Base-by-base conservation (phyloP, 1,284 basidiomycete genomes). In the Termitomyces sp. region DNA sequence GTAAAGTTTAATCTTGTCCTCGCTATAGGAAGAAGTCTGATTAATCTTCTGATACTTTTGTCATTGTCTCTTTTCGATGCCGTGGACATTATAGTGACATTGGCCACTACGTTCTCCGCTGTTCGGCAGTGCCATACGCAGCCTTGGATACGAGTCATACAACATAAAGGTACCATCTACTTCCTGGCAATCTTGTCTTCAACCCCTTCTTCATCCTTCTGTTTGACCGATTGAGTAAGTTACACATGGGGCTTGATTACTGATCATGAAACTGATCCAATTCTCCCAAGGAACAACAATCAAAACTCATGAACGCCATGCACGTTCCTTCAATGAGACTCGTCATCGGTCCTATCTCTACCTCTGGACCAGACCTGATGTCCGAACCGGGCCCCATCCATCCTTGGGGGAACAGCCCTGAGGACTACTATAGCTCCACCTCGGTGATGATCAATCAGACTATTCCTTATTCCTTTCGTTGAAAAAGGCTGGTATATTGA, bases 111-210 rank as follows among this genome's bases (percentile, higher is more conserved):
- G 0, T 28, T 59, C 9, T 12, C 49, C 10, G 50, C 59, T 15
- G 43, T 56, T 21, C 53, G 52, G 34, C 45, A 49, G 9, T 40
- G 51, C 33, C 55, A 45, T 15, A 31, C 50, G 6, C 46, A 54
- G 28, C 58, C 45, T 2, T 59, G 55, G 55, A 21, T 62, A 31
- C 49, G 52, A 38, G 57, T 61, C n/a, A n/a, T n/a, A n/a, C n/a
- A n/a, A n/a, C n/a, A n/a, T 5, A 60, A 61, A 46, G 61, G 53
- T 15, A 33, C 52, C 7, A 33, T 58, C 19, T 61, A 63, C 54
- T 63, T 63, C 33, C 30, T 63, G 42, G 50, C 46, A 5, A 56
- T 61, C 4, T 63, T 60, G 40, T 55, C 58, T 6, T 61, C 54
- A 1, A 61, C 56, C n/a, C 44, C 24, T 24, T 4, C 24, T 24